Percentiles rank a stretch among this genome's conserved stretches.
These are phyloP conservation scores for Microdochium paspali DNA, from an alignment of 2,329 filamentous ascomycete species.

Conservation along the genomic window DNA sequence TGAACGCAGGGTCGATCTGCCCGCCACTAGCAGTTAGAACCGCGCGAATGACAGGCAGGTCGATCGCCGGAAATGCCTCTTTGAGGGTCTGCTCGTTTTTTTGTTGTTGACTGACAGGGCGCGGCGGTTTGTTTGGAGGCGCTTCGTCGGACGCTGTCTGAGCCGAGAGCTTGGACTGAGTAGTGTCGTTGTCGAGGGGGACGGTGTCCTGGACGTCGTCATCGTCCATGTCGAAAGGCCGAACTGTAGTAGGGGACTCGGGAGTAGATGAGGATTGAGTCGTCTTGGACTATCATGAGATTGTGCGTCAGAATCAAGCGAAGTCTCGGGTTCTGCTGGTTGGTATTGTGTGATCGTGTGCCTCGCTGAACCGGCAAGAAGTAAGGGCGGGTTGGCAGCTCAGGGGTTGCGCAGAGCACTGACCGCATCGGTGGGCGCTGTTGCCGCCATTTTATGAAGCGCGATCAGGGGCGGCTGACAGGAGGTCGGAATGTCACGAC, in stretches of 20 bases:
- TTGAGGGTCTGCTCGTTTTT: conserved; percentile 82
- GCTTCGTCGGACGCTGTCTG: conserved; percentile 23
- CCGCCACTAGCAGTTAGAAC: conserved; percentile 80
- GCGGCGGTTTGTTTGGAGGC: conserved; percentile 70
- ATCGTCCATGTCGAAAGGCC: conserved; percentile 60
- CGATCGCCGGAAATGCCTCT: conserved; percentile 86
- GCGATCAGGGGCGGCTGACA: neutral
- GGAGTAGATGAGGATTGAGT: conserved; percentile 30
- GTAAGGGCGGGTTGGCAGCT: neutral
- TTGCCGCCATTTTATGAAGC: neutral
- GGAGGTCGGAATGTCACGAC: neutral
- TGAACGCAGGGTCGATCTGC: conserved; percentile 87
- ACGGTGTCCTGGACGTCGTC: conserved; percentile 57
- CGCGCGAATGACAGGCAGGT: conserved; percentile 72
- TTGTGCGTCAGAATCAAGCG: conserved; percentile 3
- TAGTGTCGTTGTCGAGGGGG: conserved; percentile 32
- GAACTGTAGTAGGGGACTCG: conserved; percentile 57
- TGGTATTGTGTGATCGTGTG: neutral
- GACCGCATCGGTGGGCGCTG: neutral
- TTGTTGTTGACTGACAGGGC: conserved; percentile 71
- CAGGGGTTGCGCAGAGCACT: neutral
- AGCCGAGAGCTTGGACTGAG: conserved; percentile 21
- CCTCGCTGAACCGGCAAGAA: neutral
- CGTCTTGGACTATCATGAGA: conserved; percentile 29
- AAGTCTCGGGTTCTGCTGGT: no score